phyloP scores from a whole-genome alignment of 306 rosid species.

The Castanospermum australe region DNA sequence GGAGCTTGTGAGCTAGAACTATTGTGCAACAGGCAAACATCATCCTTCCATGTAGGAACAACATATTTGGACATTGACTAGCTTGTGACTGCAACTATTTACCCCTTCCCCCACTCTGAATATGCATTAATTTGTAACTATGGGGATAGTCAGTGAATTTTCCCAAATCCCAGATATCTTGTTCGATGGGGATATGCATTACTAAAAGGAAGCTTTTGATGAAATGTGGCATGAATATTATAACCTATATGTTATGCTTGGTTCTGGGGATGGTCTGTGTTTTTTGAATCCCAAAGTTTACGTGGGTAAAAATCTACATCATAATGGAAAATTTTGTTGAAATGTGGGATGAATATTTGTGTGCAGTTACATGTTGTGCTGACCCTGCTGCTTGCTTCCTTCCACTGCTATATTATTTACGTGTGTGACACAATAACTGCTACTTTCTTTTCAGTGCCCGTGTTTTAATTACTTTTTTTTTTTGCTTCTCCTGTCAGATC shows the following conservation, averaged over 20 bases:
- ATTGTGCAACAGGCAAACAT: neutral
- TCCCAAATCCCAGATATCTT: neutral
- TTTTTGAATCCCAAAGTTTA: neutral
- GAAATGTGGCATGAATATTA: neutral
- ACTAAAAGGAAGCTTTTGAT: neutral
- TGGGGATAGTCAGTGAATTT: neutral
- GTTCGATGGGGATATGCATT: neutral
- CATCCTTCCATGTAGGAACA: neutral
- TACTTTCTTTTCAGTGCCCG: neutral
- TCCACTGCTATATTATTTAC: neutral
- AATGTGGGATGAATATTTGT: neutral
- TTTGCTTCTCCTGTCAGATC: constrained; percentile 52
- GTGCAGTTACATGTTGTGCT: neutral
- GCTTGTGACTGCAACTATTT: neutral
- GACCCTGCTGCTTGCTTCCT: constrained; percentile 3
- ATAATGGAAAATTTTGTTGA: neutral
- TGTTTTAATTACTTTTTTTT: neutral
- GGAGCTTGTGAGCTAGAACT: neutral
- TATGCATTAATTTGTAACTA: neutral
- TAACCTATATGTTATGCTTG: neutral
- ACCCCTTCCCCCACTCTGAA: neutral
- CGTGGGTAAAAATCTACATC: neutral
- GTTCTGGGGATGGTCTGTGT: neutral
- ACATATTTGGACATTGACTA: neutral
- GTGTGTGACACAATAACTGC: neutral